phyloP scores from a whole-genome alignment of 768 basidiomycete genomes.

The Russula sp. region DNA sequence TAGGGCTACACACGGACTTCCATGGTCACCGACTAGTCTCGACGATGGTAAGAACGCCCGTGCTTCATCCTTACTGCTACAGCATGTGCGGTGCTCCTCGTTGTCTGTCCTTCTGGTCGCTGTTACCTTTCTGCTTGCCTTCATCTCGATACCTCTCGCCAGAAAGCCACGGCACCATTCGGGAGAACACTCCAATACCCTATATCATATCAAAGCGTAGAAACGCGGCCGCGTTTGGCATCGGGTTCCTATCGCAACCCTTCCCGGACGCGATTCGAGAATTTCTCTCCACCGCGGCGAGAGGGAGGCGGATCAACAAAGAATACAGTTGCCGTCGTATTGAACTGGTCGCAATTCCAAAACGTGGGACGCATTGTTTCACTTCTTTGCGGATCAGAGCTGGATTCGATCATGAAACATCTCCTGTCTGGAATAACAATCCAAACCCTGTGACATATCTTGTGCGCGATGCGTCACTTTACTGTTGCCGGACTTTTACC shows the following conservation, averaged over 20 bases:
- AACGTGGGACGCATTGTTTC: conserved; percentile 55
- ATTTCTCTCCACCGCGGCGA: not conserved
- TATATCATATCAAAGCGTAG: not conserved
- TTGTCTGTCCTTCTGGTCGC: not conserved
- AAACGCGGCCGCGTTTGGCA: not conserved
- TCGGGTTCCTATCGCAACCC: conserved; percentile 4
- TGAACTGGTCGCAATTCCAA: conserved; percentile 62
- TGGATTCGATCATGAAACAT: conserved; percentile 42
- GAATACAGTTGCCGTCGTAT: conserved; percentile 40
- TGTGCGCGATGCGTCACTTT: conserved; percentile 33
- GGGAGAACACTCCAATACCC: not conserved
- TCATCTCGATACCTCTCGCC: not conserved
- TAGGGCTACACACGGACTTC: not conserved
- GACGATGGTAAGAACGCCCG: not conserved
- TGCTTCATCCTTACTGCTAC: not conserved
- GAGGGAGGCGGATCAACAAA: not conserved
- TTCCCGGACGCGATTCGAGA: not conserved
- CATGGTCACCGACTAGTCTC: not conserved
- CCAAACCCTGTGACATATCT: conserved; percentile 37
- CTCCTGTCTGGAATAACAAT: conserved; percentile 63
- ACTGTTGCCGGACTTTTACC: conserved; percentile 28
- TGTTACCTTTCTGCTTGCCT: not conserved
- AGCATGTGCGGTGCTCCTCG: not conserved
- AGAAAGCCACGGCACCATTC: not conserved
- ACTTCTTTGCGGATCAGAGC: conserved; percentile 42